A percentile compares a stretch with the other conserved stretches of the same genome.
Conservation (phyloP, 1,284 basidiomycete genomes). For the Melanopsichium pennsylvanicum region DNA sequence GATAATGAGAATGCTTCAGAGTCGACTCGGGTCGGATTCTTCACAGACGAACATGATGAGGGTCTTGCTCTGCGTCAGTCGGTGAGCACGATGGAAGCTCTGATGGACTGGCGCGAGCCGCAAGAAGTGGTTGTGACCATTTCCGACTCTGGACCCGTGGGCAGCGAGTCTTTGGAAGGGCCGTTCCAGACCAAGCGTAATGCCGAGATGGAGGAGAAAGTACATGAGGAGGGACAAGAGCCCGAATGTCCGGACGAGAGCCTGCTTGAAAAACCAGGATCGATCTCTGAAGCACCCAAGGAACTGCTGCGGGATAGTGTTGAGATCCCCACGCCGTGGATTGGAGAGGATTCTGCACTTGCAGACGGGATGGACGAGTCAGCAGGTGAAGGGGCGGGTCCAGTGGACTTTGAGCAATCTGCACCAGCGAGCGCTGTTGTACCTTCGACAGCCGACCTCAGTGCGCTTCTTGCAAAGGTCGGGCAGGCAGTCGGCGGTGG, state of each 20-base stretch:
- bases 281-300: conserved; percentile 11
- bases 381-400: too few relatives aligned
- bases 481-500: conserved; percentile 1
- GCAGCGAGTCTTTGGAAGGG: conserved; percentile 40
- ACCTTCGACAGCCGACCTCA: conserved; percentile 2
- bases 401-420: too few relatives aligned
- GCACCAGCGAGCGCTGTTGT: background rate
- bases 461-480: conserved; percentile 21
- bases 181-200: conserved; percentile 28
- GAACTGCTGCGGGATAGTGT: conserved; percentile 1
- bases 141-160: conserved; percentile 1
- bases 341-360: background rate
- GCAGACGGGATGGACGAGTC: background rate
- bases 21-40: conserved; percentile 6
- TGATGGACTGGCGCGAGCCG: conserved; percentile 49
- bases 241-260: conserved; percentile 14
- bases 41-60: conserved; percentile 45
- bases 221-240: conserved; percentile 10
- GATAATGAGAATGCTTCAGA: conserved; percentile 16
- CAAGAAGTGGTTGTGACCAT: conserved; percentile 3
- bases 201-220: conserved; percentile 4
- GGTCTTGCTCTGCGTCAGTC: conserved; percentile 47
- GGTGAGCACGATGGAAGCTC: conserved; percentile 50
- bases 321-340: conserved; percentile 23
- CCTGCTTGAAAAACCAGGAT: conserved; percentile 15